Percentiles rank a stretch among this genome's conserved stretches.
Evolutionary conservation across 257 asterid species (phyloP).

Genomic region (Solanum paucissectum): DNA sequence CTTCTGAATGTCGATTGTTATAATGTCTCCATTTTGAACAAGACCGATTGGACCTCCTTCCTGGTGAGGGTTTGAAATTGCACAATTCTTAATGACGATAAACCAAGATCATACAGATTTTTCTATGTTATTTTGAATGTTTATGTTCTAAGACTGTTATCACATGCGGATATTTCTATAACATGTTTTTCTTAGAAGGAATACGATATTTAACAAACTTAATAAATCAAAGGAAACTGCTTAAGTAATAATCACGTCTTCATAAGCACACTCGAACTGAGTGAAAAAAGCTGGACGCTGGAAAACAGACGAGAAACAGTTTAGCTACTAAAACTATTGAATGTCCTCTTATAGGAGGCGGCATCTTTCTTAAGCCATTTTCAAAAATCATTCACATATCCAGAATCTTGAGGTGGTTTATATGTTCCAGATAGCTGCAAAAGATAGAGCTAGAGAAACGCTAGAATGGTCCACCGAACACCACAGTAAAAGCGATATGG

Average conservation of each 20-base stretch:
- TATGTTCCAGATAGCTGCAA: neutral
- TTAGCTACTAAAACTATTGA: neutral
- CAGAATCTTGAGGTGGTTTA: neutral
- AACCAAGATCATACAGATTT: neutral
- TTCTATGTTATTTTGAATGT: neutral
- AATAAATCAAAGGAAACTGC: neutral
- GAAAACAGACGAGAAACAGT: neutral
- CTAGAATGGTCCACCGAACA: neutral
- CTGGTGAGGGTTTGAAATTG: constrained; percentile 25
- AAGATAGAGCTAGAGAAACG: neutral
- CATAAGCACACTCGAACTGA: neutral
- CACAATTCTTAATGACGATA: neutral
- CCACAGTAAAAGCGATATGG: neutral
- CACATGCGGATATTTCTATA: neutral
- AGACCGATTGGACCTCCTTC: constrained; percentile 96
- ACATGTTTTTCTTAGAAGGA: neutral
- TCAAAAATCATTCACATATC: neutral
- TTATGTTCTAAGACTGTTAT: neutral
- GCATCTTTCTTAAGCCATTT: neutral
- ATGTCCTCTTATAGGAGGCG: neutral
- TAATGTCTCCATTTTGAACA: constrained; percentile 61
- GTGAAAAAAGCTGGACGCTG: neutral
- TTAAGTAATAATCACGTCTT: neutral
- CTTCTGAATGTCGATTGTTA: constrained; percentile 62
- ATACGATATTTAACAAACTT: neutral